Conservation (phyloP, 176 grass and related monocot species). For the Elymus sibiricus region DNA sequence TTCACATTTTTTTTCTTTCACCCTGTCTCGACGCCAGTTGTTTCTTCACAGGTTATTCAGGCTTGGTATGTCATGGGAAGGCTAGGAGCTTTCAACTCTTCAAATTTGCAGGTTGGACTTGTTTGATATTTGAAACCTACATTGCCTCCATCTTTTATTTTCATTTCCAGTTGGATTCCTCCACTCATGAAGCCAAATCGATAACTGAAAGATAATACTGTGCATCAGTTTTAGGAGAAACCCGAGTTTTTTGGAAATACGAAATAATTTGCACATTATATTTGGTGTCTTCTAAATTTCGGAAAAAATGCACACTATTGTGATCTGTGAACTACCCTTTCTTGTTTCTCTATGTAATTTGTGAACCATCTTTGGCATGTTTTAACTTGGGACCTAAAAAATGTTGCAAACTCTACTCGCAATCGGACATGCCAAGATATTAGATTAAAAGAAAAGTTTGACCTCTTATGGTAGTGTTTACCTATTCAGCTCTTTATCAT, state of each 20-base stretch:
- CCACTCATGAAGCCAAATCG: neutral
- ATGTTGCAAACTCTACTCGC: neutral
- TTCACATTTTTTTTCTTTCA: too few relatives aligned
- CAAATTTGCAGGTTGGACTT: constrained; percentile 85
- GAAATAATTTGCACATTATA: neutral
- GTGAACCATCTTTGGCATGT: neutral
- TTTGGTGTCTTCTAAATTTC: neutral
- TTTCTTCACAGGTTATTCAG: constrained; percentile 65
- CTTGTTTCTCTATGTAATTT: neutral
- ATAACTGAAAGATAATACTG: neutral
- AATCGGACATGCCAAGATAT: neutral
- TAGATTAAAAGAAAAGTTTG: neutral
- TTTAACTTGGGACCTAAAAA: neutral
- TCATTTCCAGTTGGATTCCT: neutral
- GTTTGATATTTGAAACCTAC: neutral
- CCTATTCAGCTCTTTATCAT: neutral
- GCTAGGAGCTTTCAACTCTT: constrained; percentile 83
- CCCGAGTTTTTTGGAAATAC: neutral
- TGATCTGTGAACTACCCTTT: neutral
- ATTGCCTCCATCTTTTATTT: neutral
- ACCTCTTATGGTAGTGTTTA: neutral
- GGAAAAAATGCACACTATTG: neutral
- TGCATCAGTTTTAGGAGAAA: neutral
- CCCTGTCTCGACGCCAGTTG: neutral
- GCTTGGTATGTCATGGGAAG: constrained; percentile 98